phyloP scores from a whole-genome alignment of 2,329 filamentous ascomycete species.

The Parafenestella ontariensis region DNA sequence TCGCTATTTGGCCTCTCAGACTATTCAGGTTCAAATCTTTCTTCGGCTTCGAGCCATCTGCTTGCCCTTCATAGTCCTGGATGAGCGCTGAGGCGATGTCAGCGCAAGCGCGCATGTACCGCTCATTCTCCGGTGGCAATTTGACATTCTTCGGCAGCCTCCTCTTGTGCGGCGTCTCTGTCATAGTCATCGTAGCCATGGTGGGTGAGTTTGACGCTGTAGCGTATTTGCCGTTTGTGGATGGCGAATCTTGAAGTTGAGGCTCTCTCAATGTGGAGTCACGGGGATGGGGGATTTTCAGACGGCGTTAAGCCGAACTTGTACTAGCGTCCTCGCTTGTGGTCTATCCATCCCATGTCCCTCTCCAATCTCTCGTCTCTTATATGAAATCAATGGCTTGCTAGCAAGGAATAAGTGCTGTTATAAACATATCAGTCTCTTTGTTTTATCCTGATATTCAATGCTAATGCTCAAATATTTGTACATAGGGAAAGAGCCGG shows the following conservation, averaged over 20 bases:
- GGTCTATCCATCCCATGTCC: neutral
- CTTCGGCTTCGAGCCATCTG: slow-evolving; percentile 73
- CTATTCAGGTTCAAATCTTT: slow-evolving; percentile 94
- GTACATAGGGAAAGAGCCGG: too few species aligned
- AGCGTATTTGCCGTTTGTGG: slow-evolving; percentile 15
- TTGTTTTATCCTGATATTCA: too few species aligned
- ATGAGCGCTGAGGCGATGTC: slow-evolving; percentile 94
- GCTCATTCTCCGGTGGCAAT: slow-evolving; percentile 89
- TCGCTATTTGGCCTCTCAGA: slow-evolving; percentile 83
- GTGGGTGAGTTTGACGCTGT: slow-evolving; percentile 30
- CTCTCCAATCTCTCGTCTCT: neutral
- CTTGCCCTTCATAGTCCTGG: slow-evolving; percentile 86
- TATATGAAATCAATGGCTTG: neutral
- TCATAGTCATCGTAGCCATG: slow-evolving; percentile 71
- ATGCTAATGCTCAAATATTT: too few species aligned
- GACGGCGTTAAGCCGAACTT: slow-evolving; percentile 7
- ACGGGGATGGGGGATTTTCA: slow-evolving; percentile 30
- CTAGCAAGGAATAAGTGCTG: too few species aligned
- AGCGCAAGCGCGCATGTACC: slow-evolving; percentile 91
- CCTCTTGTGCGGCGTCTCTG: slow-evolving; percentile 56
- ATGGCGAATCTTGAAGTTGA: slow-evolving; percentile 30
- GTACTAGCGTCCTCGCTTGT: slow-evolving; percentile 13
- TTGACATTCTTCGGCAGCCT: slow-evolving; percentile 73
- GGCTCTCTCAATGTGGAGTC: slow-evolving; percentile 33
- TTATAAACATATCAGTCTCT: too few species aligned